Percentiles rank a stretch among this genome's conserved stretches.
Evolutionary conservation across 768 basidiomycete species (phyloP).

Genomic region (Mycena epipterygia): DNA sequence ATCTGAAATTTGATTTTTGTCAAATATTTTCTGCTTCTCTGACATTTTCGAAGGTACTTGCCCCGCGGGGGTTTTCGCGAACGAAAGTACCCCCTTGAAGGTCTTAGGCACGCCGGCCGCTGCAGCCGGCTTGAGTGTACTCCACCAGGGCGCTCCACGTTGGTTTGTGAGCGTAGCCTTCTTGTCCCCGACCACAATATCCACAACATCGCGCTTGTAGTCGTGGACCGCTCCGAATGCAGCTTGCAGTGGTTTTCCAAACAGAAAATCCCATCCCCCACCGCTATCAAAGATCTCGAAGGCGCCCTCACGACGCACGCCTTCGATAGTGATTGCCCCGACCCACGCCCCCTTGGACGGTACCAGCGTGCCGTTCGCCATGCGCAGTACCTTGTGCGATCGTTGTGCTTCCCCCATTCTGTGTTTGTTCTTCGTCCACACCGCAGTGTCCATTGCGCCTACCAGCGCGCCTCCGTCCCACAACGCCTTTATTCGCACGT

Average conservation of each 20-base stretch:
- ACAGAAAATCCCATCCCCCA: conserved; percentile 33
- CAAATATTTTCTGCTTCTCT: background rate
- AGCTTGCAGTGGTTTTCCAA: conserved; percentile 37
- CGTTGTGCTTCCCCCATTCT: conserved; percentile 21
- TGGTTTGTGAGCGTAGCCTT: conserved; percentile 9
- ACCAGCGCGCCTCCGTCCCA: conserved; percentile 51
- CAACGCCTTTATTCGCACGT: conserved; percentile 32
- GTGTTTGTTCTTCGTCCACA: conserved; percentile 32
- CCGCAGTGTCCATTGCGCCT: conserved; percentile 38
- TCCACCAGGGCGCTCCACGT: background rate
- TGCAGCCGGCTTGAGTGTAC: background rate
- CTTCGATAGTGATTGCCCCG: conserved; percentile 35
- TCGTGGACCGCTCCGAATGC: conserved; percentile 33
- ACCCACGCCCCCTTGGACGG: conserved; percentile 37
- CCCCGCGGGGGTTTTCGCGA: conserved; percentile 17
- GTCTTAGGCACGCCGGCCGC: background rate
- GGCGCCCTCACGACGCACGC: background rate
- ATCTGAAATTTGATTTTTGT: background rate
- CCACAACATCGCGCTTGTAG: conserved; percentile 25
- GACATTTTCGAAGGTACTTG: background rate
- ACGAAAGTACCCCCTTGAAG: conserved; percentile 12
- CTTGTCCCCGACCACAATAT: background rate
- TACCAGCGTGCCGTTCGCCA: conserved; percentile 48
- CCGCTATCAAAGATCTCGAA: conserved; percentile 44
- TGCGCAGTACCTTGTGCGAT: conserved; percentile 41